Evolutionary conservation across 2,329 filamentous ascomycete species (phyloP).

Genomic region (Colletotrichum sp.): DNA sequence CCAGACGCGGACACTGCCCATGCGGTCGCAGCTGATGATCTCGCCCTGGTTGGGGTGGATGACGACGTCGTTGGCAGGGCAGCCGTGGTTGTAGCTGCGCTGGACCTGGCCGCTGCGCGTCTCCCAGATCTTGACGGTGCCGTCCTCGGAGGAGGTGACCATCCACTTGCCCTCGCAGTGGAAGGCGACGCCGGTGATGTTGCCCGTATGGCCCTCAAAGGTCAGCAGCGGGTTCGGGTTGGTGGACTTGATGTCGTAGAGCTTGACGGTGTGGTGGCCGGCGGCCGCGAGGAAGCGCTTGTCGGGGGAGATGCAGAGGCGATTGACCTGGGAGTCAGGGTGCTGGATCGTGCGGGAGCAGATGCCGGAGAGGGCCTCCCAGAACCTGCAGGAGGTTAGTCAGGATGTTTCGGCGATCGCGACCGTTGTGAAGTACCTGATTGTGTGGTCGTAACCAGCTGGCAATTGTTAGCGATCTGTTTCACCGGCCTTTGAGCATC

Average conservation of each 20-base stretch:
- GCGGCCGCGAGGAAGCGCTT: constrained; percentile 93
- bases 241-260: constrained; percentile 98
- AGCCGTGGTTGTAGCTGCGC: constrained; percentile 89
- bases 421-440: constrained; percentile 47
- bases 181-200: constrained; percentile 95
- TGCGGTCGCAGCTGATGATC: constrained; percentile 93
- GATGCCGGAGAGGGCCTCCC: constrained; percentile 97
- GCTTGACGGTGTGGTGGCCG: constrained; percentile 84
- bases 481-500: not conserved
- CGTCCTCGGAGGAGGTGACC: constrained; percentile 96
- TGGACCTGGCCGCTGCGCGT: constrained; percentile 86
- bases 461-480: constrained; percentile 1
- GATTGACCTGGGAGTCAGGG: constrained; percentile 97
- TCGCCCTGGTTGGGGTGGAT: constrained; percentile 99
- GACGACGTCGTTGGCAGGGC: constrained; percentile 95
- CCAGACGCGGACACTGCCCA: constrained; percentile 94
- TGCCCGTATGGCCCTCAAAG: constrained; percentile 95
- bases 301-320: constrained; percentile 96
- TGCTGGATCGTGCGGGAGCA: constrained; percentile 98
- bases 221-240: constrained; percentile 92
- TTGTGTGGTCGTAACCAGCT: constrained; percentile 70
- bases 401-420: not conserved
- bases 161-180: constrained; percentile 99
- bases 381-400: constrained; percentile 69
- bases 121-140: constrained; percentile 97